These are phyloP conservation scores for Calonectria multiphialidica DNA, from an alignment of 2,329 filamentous ascomycete genomes.

Conservation along the genomic window DNA sequence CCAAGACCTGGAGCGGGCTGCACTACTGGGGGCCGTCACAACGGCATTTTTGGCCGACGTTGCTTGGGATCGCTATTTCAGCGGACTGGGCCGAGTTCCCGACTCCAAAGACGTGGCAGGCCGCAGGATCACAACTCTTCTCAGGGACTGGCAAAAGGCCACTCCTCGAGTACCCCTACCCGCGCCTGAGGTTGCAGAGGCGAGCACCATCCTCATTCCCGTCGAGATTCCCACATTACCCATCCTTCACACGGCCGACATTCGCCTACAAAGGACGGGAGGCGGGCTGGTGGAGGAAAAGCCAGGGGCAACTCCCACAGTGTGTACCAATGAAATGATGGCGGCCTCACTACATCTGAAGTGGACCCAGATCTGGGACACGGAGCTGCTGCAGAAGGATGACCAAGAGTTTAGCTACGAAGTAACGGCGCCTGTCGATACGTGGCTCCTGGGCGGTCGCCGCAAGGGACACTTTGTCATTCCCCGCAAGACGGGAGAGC, in stretches of 20 bases:
- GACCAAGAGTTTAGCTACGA: conserved; percentile 87
- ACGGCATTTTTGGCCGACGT: conserved; percentile 61
- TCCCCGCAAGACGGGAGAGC: conserved; percentile 55
- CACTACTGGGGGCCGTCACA: conserved; percentile 63
- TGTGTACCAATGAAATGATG: conserved; percentile 74
- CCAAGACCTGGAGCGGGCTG: conserved; percentile 67
- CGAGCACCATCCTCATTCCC: conserved; percentile 82
- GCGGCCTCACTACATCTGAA: conserved; percentile 71
- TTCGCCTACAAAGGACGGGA: conserved; percentile 62
- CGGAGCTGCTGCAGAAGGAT: conserved; percentile 51
- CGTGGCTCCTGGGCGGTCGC: conserved; percentile 88
- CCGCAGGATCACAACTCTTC: conserved; percentile 39
- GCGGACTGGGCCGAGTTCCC: conserved; percentile 59
- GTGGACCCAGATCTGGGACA: conserved; percentile 75
- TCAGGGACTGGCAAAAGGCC: conserved; percentile 50
- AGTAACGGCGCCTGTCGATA: conserved; percentile 77
- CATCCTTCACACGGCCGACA: conserved; percentile 83
- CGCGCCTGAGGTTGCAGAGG: conserved; percentile 44
- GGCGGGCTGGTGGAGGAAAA: conserved; percentile 45
- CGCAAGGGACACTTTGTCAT: conserved; percentile 83
- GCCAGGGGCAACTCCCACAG: conserved; percentile 55
- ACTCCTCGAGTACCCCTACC: conserved; percentile 45
- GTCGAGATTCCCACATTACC: conserved; percentile 89
- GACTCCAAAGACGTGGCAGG: conserved; percentile 50
- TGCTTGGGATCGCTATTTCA: conserved; percentile 63